Percentiles rank a stretch among this genome's conserved stretches.
Conservation (phyloP, 2,329 filamentous ascomycete genomes). For the Camillea tinctor region DNA sequence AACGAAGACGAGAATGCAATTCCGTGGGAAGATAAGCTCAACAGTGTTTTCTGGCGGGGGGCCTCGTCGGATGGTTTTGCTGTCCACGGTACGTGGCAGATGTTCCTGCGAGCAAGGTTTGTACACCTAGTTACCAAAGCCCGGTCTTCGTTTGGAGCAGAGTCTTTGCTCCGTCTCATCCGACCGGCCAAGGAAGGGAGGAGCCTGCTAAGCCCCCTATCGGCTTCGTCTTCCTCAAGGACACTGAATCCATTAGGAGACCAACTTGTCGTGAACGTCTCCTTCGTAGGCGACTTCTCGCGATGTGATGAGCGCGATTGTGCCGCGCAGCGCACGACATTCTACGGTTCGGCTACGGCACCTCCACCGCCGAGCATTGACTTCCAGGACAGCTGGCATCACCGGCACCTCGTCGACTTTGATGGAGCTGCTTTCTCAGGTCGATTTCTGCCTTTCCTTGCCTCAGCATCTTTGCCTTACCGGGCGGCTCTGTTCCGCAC, state of each 20-base stretch:
- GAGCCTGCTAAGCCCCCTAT: too few relatives aligned
- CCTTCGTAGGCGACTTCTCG: slow-evolving; percentile 39
- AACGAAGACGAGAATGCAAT: slow-evolving; percentile 41
- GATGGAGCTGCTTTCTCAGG: slow-evolving; percentile 55
- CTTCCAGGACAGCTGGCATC: slow-evolving; percentile 38
- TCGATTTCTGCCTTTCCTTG: slow-evolving; percentile 50
- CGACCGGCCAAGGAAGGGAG: neutral
- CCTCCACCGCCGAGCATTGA: slow-evolving; percentile 21
- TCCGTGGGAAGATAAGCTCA: slow-evolving; percentile 47
- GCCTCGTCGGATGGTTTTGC: slow-evolving; percentile 50
- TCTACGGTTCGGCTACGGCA: slow-evolving; percentile 30
- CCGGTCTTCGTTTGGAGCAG: slow-evolving; percentile 7
- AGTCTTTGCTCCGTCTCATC: slow-evolving; percentile 11
- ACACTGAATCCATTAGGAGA: neutral
- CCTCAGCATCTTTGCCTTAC: slow-evolving; percentile 51
- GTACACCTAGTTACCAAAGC: slow-evolving; percentile 48
- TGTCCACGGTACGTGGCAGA: slow-evolving; percentile 52
- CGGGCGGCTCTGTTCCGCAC: slow-evolving; percentile 61
- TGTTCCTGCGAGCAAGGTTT: slow-evolving; percentile 60
- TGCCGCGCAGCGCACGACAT: slow-evolving; percentile 29
- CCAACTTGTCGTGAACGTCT: slow-evolving; percentile 31
- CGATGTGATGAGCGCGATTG: slow-evolving; percentile 36
- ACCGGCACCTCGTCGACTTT: slow-evolving; percentile 58
- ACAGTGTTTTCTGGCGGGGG: slow-evolving; percentile 55
- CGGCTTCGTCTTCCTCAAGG: slow-evolving; percentile 2